A percentile compares a stretch with the other conserved stretches of the same genome.
These are phyloP conservation scores for Diplodia seriata DNA, from an alignment of 2,329 filamentous ascomycete species.

Conservation along the genomic window DNA sequence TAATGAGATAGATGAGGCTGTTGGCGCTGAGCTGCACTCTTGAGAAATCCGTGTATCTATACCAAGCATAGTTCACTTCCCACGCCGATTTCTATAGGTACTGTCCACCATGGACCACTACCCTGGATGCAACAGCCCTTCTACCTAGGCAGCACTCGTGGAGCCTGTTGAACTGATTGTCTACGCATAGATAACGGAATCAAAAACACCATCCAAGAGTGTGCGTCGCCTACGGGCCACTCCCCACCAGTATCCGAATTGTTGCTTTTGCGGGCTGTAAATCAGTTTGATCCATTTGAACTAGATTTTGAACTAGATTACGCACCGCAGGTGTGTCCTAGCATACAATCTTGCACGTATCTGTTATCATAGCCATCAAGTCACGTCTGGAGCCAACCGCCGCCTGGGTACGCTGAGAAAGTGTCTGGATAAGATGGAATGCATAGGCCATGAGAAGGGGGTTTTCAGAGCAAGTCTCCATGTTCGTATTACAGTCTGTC, in stretches of 20 bases:
- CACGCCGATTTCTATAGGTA: no score
- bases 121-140: not conserved
- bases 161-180: no score
- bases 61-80: no score
- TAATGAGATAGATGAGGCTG: no score
- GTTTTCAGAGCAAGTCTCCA: slow-evolving; percentile 6
- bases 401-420: not conserved
- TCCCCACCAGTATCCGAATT: no score
- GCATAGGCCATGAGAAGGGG: not conserved
- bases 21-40: no score
- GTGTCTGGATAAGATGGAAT: not conserved
- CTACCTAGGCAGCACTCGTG: no score
- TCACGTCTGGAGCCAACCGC: not conserved
- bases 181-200: no score
- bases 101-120: not conserved
- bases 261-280: no score
- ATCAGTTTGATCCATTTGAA: not conserved
- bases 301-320: not conserved
- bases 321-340: not conserved
- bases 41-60: no score
- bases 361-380: not conserved
- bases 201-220: no score
- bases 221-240: no score
- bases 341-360: not conserved
- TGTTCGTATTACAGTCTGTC: slow-evolving; percentile 7